Conservation (phyloP, 345 rosid species). For the Pistacia atlantica region DNA sequence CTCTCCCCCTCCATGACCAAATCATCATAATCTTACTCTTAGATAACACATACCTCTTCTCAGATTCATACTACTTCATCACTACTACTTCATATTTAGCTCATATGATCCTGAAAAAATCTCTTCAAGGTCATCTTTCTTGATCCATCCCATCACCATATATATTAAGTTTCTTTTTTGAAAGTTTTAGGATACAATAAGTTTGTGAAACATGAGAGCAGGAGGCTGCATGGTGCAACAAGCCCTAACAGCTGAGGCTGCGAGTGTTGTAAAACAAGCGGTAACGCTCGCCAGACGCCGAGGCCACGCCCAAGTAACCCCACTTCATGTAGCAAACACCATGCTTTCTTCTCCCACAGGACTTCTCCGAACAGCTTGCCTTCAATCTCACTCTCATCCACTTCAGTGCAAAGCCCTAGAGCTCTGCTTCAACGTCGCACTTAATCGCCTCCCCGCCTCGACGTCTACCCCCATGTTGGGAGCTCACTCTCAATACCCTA, state of each 20-base stretch:
- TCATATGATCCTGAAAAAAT: background rate
- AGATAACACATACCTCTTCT: constrained; percentile 23
- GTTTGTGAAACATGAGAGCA: constrained; percentile 60
- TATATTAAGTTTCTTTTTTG: constrained; percentile 12
- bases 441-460: constrained; percentile 92
- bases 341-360: constrained; percentile 82
- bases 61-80: constrained; percentile 20
- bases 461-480: constrained; percentile 64
- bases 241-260: constrained; percentile 79
- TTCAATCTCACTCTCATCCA: constrained; percentile 93
- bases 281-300: constrained; percentile 73
- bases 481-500: constrained; percentile 63
- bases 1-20: constrained; percentile 30
- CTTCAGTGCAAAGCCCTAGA: constrained; percentile 93
- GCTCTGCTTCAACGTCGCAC: constrained; percentile 97
- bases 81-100: background rate
- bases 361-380: constrained; percentile 82
- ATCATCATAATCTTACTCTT: constrained; percentile 27
- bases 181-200: background rate
- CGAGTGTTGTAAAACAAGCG: constrained; percentile 74
- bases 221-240: constrained; percentile 89
- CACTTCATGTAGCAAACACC: constrained; percentile 91
- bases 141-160: constrained; percentile 19
- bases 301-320: constrained; percentile 98
- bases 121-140: constrained; percentile 17